Evolutionary conservation across 257 asterid species (phyloP).

Genomic region (Ophiorrhiza pumila): DNA sequence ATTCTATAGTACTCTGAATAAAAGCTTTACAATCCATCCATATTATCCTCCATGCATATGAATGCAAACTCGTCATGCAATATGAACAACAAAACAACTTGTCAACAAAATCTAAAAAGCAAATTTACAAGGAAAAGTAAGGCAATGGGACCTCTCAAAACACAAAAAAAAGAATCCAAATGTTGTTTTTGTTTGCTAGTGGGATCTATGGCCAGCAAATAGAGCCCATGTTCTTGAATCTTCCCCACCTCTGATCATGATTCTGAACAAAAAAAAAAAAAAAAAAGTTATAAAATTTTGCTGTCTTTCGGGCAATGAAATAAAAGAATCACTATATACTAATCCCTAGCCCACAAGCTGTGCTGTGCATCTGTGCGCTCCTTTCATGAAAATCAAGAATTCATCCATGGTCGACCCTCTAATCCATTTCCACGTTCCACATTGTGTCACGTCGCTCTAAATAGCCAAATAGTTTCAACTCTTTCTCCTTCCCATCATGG

Average conservation of each 20-base stretch:
- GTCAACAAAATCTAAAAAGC: slow-evolving; percentile 8
- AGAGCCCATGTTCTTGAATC: slow-evolving; percentile 15
- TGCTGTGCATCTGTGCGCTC: too few species aligned
- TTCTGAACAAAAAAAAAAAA: slow-evolving; percentile 17
- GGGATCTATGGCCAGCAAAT: slow-evolving; percentile 23
- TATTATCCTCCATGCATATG: background rate
- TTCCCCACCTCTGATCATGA: slow-evolving; percentile 4
- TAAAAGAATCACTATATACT: slow-evolving; percentile 6
- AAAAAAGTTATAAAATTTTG: slow-evolving; percentile 18
- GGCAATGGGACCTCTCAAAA: slow-evolving; percentile 23
- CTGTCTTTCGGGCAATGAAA: slow-evolving; percentile 12
- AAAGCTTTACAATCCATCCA: background rate
- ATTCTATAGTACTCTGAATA: background rate
- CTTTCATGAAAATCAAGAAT: too few species aligned
- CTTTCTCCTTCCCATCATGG: too few species aligned
- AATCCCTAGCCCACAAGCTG: too few species aligned
- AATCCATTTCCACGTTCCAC: too few species aligned
- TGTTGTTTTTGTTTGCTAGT: slow-evolving; percentile 24
- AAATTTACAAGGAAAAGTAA: slow-evolving; percentile 3
- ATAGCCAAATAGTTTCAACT: too few species aligned
- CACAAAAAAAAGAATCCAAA: slow-evolving; percentile 18
- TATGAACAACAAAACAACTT: slow-evolving; percentile 12
- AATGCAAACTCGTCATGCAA: too few species aligned
- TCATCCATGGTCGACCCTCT: too few species aligned
- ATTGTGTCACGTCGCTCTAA: too few species aligned